Conservation (phyloP, 768 basidiomycete genomes). For the Russula vinacea region DNA sequence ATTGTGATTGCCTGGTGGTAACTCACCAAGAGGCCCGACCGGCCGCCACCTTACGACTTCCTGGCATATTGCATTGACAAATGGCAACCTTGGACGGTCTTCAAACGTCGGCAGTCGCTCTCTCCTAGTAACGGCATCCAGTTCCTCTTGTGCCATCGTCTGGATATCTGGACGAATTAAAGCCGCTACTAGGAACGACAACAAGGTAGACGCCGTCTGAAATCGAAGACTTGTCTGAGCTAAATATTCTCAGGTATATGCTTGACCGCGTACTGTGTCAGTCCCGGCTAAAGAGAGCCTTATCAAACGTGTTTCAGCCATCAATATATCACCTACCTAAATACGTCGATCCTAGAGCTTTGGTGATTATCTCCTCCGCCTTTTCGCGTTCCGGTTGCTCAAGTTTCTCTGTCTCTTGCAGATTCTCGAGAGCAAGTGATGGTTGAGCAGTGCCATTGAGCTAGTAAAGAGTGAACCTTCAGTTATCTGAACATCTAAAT, state of each 20-base stretch:
- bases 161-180: not conserved
- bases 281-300: constrained; percentile 1
- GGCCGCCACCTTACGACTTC: constrained; percentile 24
- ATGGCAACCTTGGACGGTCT: constrained; percentile 2
- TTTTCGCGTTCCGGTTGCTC: not conserved
- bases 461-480: not conserved
- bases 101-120: constrained; percentile 6
- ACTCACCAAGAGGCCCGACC: constrained; percentile 22
- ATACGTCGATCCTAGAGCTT: constrained; percentile 9
- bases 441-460: constrained; percentile 16
- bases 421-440: constrained; percentile 10
- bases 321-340: not conserved
- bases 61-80: constrained; percentile 5
- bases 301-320: not conserved
- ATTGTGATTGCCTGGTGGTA: not conserved
- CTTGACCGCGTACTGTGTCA: constrained; percentile 3
- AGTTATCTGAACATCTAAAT: not conserved
- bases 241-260: not conserved
- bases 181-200: not conserved
- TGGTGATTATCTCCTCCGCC: not conserved
- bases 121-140: not conserved
- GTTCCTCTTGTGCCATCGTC: not conserved
- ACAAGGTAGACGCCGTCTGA: not conserved
- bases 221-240: not conserved
- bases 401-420: constrained; percentile 8